Evolutionary conservation across 2,329 filamentous ascomycete species (phyloP), one percentile per base, ranked within the genome.

Genomic region (Camillea tinctor): DNA sequence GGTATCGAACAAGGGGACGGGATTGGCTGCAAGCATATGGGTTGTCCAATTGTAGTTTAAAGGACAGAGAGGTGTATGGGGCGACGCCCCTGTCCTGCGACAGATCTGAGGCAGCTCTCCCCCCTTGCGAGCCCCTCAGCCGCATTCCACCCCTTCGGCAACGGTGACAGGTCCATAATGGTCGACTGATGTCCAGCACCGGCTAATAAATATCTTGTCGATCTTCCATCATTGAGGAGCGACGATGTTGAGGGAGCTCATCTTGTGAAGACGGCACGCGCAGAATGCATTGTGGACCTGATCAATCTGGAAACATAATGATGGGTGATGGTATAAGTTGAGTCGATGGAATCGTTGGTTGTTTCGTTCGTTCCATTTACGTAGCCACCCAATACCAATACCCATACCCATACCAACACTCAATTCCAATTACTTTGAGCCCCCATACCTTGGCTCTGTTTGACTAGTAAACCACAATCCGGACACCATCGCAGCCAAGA

Each of bases 101-200:
- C 66, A 61, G 58, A 65, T 57, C 66, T 68, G 66, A 68, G 60
- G 66, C 66, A 68, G 24, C 50, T 13, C 30, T 52, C 62, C 62
- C 63, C 56, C 64, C 61, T 66, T 58, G 60, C 60, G 36, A 44
- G 36, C 36, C 36, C 36, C 36, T 44, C 36, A 44, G 36, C 36
- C 36, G 36, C 36, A 44, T 44, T 44, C 36, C 36, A n/a, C 36
- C 36, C 13, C 36, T 30, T n/a, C 36, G 36, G 36, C 36, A 44
- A 44, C 36, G 36, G 36, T n/a, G 17, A 44, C 36, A 44, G 36
- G 36, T 11, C 11, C 36, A 44, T 44, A 11, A 44, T 44, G 2
- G 36, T 44, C 17, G 36, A 44, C 36, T 17, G 17, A 17, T 44
- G n/a, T 11, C 36, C 17, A 44, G 36, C 36, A 44, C 36, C n/a